Evolutionary conservation across 2,329 filamentous ascomycete species (phyloP), one percentile per base, ranked within the genome.

Genomic region (Trichoderma sp.): DNA sequence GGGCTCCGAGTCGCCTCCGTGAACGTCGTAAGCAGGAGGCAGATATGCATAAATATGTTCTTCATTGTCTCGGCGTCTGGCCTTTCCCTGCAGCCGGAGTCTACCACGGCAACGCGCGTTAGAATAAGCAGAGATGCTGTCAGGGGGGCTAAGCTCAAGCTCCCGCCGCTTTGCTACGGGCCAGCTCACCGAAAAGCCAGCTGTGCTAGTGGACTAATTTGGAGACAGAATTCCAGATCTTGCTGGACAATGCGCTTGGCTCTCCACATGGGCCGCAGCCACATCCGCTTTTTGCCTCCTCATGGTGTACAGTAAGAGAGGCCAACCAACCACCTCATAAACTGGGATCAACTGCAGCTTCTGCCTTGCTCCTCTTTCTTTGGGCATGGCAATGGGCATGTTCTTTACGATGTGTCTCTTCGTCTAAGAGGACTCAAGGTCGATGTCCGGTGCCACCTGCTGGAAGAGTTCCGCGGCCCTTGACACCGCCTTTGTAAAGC

Each of bases 91-190:
- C n/a, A n/a, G n/a, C n/a, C n/a, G n/a, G n/a, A n/a, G n/a, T n/a
- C n/a, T n/a, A n/a, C n/a, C n/a, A n/a, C 34, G 46, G 59, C 61
- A 58, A 56, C 54, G 54, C 52, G 61, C 61, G 51, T 56, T 63
- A 18, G 52, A 63, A 52, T 52, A 63, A 63, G 46, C 59, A 63
- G 18, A 46, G 14, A 58, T 32, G 18, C 37, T 66, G 61, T 66
- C 52, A 66, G 56, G 52, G 52, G 61, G 61, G 26, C 51, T 46
- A 56, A 66, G 14, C 37, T 34, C 51, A 55, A 46, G 52, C 61
- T 66, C 61, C 61, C 61, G 61, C 51, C 39, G 51, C 61, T 37
- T 49, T 59, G 21, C 13, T 24, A 46, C 43, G 37, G 34, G 34
- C 39, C 39, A 43, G 16, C 30, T 30, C 60, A 64, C 60, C 60